Evolutionary conservation across 2,329 filamentous ascomycete genomes (phyloP), one percentile per base, ranked within the genome.

Genomic region (Albifimbria verrucaria): DNA sequence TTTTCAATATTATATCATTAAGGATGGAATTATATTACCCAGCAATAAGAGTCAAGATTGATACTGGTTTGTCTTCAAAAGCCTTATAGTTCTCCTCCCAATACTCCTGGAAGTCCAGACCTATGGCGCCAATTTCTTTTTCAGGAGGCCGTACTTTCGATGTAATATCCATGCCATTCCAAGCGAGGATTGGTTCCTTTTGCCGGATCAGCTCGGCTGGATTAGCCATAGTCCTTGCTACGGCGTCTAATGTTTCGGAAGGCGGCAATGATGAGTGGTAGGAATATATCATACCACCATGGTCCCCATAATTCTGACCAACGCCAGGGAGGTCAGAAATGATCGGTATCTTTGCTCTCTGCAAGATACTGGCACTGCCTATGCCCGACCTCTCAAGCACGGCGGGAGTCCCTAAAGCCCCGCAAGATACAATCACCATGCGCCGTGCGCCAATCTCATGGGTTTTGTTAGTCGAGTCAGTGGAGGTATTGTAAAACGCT

Each of bases 371-470:
- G 2, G 71, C 66, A 44, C 72, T 70, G 26, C 81, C 82, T 7
- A 87, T 60, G 9, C 84, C 83, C 2, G 83, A 87, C 18, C 83
- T 72, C 63, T 87, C 81, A 1, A 87, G 74, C 4, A 87, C 71
- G 1, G 68, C 65, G 1, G 81, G 80, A 0, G 79, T 78, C 3
- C 77, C 76, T 18, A 76, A 70, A 0, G 78, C 72, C 12, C 81
- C 81, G 17, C 55, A 75, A 67, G 60, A 58, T 1, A 62, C 49
- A 26, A 48, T 26, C 4, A 48, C 46, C 12, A 39, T 17, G 32
- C 32, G 32, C 12, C 32, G 32, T 6, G 32, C 32, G 11, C 32
- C 12, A n/a, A 22, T 12, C 17, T 21, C 26, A 9, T 36, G 23
- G 9, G 25, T 22, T 20, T 48, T 32, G 46, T 10, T 20, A 36